Conservation (phyloP, 2,329 filamentous ascomycete genomes). For the Graphilbum ipis-grandicollis region DNA sequence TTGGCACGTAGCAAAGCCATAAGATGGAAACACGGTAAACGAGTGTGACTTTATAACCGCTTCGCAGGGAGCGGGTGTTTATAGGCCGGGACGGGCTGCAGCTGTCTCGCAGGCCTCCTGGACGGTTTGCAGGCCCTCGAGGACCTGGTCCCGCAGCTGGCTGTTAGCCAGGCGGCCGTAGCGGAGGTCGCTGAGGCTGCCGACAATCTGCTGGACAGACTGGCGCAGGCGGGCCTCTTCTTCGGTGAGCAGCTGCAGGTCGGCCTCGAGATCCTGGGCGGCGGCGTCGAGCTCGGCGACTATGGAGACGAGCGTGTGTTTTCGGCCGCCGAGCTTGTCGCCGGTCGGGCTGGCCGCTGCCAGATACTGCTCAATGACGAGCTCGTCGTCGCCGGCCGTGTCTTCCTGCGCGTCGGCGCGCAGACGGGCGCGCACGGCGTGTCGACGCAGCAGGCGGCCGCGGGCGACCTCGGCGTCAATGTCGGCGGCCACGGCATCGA, state of each 20-base stretch:
- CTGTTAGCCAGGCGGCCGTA: constrained; percentile 58
- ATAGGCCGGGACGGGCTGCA: too few relatives aligned
- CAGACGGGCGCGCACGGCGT: constrained; percentile 35
- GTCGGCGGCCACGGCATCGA: constrained; percentile 48
- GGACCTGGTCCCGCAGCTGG: constrained; percentile 45
- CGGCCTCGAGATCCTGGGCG: constrained; percentile 44
- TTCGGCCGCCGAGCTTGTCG: constrained; percentile 11
- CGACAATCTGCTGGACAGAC: constrained; percentile 47
- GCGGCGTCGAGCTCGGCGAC: constrained; percentile 54
- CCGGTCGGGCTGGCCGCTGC: not conserved
- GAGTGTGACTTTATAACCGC: too few relatives aligned
- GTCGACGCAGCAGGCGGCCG: constrained; percentile 39
- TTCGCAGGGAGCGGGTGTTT: too few relatives aligned
- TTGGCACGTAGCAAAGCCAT: too few relatives aligned
- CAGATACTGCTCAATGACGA: constrained; percentile 44
- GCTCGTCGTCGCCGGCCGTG: constrained; percentile 44
- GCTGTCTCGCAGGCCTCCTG: constrained; percentile 40
- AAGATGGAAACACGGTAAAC: too few relatives aligned
- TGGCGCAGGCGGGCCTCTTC: constrained; percentile 44
- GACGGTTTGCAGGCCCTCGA: constrained; percentile 47
- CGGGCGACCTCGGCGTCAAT: constrained; percentile 46
- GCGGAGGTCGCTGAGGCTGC: constrained; percentile 62
- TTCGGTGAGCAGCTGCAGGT: constrained; percentile 47
- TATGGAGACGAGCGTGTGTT: constrained; percentile 47
- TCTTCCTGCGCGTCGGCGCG: constrained; percentile 33